Conservation (phyloP, 768 basidiomycete species). For the Coprinopsis marcescibilis region DNA sequence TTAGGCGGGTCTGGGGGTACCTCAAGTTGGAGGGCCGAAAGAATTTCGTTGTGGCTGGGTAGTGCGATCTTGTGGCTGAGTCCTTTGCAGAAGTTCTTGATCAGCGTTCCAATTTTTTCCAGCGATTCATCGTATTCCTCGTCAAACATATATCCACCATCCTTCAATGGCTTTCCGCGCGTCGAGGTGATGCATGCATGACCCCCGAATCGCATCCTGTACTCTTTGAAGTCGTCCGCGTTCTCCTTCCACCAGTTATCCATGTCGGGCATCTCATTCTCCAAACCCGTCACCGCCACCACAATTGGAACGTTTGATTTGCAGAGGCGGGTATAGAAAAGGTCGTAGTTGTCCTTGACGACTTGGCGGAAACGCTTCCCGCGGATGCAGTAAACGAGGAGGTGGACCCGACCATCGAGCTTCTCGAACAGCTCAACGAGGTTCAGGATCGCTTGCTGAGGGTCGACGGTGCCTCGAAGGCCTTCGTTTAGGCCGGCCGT, state of each 20-base stretch:
- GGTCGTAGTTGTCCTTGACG: slow-evolving; percentile 26
- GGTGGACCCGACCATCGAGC: slow-evolving; percentile 2
- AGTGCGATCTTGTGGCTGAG: too few species aligned
- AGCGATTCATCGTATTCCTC: slow-evolving; percentile 11
- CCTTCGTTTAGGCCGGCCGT: slow-evolving; percentile 36
- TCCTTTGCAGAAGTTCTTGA: too few species aligned
- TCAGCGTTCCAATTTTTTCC: slow-evolving; percentile 5
- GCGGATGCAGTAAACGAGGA: slow-evolving; percentile 10
- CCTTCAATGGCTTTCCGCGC: slow-evolving; percentile 11
- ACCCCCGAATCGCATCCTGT: slow-evolving; percentile 23
- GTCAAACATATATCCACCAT: slow-evolving; percentile 7
- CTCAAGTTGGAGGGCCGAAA: too few species aligned
- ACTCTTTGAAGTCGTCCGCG: slow-evolving; percentile 19
- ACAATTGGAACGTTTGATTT: slow-evolving; percentile 30
- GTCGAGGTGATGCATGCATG: slow-evolving; percentile 25
- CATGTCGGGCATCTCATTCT: slow-evolving; percentile 26
- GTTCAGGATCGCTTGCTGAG: slow-evolving; percentile 12
- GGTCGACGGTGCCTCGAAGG: slow-evolving; percentile 15
- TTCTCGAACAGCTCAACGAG: slow-evolving; percentile 10
- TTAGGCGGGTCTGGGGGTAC: too few species aligned
- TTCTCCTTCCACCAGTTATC: slow-evolving; percentile 31
- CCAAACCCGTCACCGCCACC: slow-evolving; percentile 29
- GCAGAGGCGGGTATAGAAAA: slow-evolving; percentile 31
- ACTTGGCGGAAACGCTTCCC: slow-evolving; percentile 9
- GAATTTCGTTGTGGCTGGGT: too few species aligned